These are phyloP conservation scores for Fusarium incarnatum DNA, from an alignment of 2,329 filamentous ascomycete species.

Conservation along the genomic window DNA sequence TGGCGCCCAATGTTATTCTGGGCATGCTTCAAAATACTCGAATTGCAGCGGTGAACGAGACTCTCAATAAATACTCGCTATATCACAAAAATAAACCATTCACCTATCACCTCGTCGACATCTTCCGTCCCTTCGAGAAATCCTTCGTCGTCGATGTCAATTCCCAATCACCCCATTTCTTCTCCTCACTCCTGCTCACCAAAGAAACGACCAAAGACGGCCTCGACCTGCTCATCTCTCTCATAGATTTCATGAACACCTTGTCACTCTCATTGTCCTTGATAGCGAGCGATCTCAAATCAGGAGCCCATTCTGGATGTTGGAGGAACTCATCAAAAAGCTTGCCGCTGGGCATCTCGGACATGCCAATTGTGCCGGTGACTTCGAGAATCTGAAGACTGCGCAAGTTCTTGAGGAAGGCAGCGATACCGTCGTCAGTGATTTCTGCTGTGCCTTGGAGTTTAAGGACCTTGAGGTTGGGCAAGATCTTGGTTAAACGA, in stretches of 20 bases:
- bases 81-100: not conserved
- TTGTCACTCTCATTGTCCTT: not conserved
- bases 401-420: not conserved
- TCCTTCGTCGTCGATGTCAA: not conserved
- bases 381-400: constrained; percentile 4
- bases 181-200: not conserved
- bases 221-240: constrained; percentile 21
- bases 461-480: constrained; percentile 14
- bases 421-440: not conserved
- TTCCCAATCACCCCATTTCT: constrained; percentile 33
- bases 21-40: too few relatives aligned
- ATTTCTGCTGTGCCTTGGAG: constrained; percentile 7
- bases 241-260: constrained; percentile 30
- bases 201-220: constrained; percentile 1
- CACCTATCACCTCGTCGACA: not conserved
- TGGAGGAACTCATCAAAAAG: constrained; percentile 9
- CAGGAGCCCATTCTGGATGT: constrained; percentile 22
- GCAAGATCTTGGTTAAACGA: constrained; percentile 16
- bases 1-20: too few relatives aligned
- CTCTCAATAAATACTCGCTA: not conserved
- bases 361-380: not conserved
- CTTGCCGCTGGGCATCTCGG: not conserved
- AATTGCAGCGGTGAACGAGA: not conserved
- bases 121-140: constrained; percentile 23
- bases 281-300: constrained; percentile 12